Evolutionary conservation across 2,329 filamentous ascomycete species (phyloP), one percentile per base, ranked within the genome.

Genomic region (Ascochyta pisi): DNA sequence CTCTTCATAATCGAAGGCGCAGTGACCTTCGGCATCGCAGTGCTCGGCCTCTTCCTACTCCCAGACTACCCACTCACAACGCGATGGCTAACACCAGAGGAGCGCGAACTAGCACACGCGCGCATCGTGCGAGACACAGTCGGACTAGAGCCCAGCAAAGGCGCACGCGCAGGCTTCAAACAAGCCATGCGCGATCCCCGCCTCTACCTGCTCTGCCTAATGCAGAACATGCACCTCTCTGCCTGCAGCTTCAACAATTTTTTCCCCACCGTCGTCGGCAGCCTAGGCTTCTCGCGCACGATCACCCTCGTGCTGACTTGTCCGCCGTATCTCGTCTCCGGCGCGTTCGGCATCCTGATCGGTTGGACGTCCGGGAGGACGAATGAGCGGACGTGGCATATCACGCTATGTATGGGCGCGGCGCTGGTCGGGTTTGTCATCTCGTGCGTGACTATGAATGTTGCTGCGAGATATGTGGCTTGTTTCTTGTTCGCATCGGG

Each of bases 181-280:
- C 78, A 83, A 55, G 82, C 82, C 0, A 73, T 77, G 50, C 66
- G 65, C 12, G 83, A 85, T 54, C 80, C 78, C 57, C 76, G 82
- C 48, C 78, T 82, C 0, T 84, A 81, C 78, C 65, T 85, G 3
- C 81, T 84, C 58, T 79, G 78, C 4, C 70, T 84, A 31, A 83
- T 84, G 81, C 80, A 83, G 60, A 83, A 84, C 67, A 80, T 83
- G 62, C 81, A 84, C 63, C 70, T 84, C 10, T 80, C 78, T 0
- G 58, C 62, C 4, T 57, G 82, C 56, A 77, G 78, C 0, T 84
- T 84, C 71, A 75, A 76, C 16, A 58, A 66, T 12, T 50, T 50
- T 12, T 43, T 50, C 15, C 40, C 48, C 0, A 38, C 48, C 3
- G 33, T 50, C 0, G 33, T 50, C 1, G 24, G 24, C 12, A 51